Evolutionary conservation across 2,329 filamentous ascomycete species (phyloP), one percentile per base, ranked within the genome.

Genomic region (Davidsoniella neocaledoniae): DNA sequence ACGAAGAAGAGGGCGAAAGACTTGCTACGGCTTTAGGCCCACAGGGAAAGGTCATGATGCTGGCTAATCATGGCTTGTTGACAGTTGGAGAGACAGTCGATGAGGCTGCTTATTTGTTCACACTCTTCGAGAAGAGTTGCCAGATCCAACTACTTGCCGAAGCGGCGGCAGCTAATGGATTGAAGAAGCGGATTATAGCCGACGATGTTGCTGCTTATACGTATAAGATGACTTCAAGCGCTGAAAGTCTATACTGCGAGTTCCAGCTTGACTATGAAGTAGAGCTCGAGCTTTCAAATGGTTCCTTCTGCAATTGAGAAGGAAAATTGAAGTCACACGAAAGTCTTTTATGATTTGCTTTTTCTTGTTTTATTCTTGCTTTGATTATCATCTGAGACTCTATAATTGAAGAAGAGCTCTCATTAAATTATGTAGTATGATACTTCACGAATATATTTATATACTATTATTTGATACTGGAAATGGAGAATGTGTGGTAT

Each of bases 71-170:
- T 58, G 82, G 81, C 0, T 63, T 86, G 4, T 60, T 86, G 40
- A 83, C 79, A 0, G 76, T 80, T 0, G 81, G 82, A 0, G 59
- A 61, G 0, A 86, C 81, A 0, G 78, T 86, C 2, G 81, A 82
- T 54, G 81, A 85, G 62, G 81, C 81, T 0, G 79, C 78, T 0
- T 83, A 76, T 55, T 64, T 84, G 49, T 85, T 83, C 58, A 76
- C 75, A 2, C 63, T 77, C 3, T 68, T 85, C 56, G 82, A 86
- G 61, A 69, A 77, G 39, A 75, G 73, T 8, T 86, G 82, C 56
- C 70, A 77, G 48, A 68, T 80, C 8, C 83, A 86, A 61, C 62
- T 86, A 36, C 64, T 75, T 50, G 74, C 76, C 12, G 81, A 86
- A 61, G 76, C 79, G 0, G 80, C 80, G 0, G 54, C 58, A 6